Percentiles rank a stretch among this genome's conserved stretches.
These are phyloP conservation scores for Aspergillus sp. DNA, from an alignment of 2,329 filamentous ascomycete genomes.

Conservation along the genomic window DNA sequence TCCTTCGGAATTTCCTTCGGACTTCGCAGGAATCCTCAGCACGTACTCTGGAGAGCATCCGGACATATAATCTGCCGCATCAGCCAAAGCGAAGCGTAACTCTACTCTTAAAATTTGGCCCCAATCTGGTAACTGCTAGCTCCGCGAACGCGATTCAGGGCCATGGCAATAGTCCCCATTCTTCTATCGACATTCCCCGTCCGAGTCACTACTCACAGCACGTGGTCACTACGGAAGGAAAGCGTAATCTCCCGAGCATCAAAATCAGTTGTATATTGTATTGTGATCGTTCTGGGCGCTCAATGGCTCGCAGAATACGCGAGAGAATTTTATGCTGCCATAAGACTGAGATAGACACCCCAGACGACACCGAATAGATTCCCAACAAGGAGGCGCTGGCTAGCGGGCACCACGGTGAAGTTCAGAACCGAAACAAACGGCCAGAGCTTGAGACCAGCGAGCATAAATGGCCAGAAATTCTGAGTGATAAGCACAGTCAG, in stretches of 20 bases:
- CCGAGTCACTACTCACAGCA: too few relatives aligned
- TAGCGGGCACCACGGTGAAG: constrained; percentile 38
- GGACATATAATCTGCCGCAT: too few relatives aligned
- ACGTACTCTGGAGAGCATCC: too few relatives aligned
- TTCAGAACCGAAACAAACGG: constrained; percentile 40
- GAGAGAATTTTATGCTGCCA: constrained; percentile 19
- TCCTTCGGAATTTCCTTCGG: too few relatives aligned
- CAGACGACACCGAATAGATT: constrained; percentile 39
- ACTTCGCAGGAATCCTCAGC: too few relatives aligned
- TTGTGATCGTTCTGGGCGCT: not conserved
- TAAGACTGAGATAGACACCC: constrained; percentile 40
- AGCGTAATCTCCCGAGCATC: too few relatives aligned
- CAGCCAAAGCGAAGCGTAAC: too few relatives aligned
- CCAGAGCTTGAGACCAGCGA: constrained; percentile 42
- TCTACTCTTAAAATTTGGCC: not conserved
- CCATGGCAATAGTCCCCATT: too few relatives aligned
- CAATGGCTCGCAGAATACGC: not conserved
- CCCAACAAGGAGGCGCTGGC: constrained; percentile 35
- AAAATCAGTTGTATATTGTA: too few relatives aligned
- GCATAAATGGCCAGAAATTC: constrained; percentile 39
- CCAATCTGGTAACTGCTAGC: not conserved
- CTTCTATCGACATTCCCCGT: too few relatives aligned
- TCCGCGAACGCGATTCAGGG: too few relatives aligned
- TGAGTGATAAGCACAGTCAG: constrained; percentile 15
- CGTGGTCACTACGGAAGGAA: too few relatives aligned